Conservation (phyloP, 257 asterid species). For the Petunia axillaris region DNA sequence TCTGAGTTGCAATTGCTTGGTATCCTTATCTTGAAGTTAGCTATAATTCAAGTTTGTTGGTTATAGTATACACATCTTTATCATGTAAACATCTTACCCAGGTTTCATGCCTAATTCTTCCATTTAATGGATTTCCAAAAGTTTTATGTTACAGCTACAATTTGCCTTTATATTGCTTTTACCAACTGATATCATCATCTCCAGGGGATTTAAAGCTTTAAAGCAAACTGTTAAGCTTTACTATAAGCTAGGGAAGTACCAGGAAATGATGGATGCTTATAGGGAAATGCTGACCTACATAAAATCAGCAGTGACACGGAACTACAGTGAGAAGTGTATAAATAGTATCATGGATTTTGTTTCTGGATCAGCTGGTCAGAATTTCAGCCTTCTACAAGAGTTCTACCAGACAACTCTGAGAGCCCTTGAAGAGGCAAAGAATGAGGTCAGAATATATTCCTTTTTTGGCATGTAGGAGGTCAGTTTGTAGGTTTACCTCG, state of each 20-base stretch:
- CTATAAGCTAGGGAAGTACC: conserved; percentile 82
- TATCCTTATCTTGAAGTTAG: background rate
- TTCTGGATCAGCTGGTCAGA: conserved; percentile 93
- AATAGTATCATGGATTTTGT: conserved; percentile 95
- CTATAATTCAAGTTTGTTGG: background rate
- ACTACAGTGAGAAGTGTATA: conserved; percentile 92
- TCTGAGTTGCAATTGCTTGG: background rate
- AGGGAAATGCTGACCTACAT: conserved; percentile 89
- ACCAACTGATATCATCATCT: background rate
- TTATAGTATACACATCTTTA: background rate
- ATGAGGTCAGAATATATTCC: conserved; percentile 58
- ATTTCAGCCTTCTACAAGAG: conserved; percentile 78
- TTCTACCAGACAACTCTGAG: conserved; percentile 89
- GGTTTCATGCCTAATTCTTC: background rate
- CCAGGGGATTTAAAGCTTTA: conserved; percentile 97
- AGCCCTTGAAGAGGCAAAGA: conserved; percentile 96
- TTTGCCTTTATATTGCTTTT: too few species aligned
- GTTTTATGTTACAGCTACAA: background rate
- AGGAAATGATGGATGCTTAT: conserved; percentile 95
- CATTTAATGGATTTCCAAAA: background rate
- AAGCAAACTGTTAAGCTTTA: conserved; percentile 93
- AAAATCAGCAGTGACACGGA: conserved; percentile 91
- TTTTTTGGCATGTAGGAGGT: background rate
- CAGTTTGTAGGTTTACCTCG: background rate
- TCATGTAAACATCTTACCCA: background rate